Base-by-base conservation (phyloP, 2,329 filamentous ascomycete genomes). In the Trichophyton mentagrophytes region DNA sequence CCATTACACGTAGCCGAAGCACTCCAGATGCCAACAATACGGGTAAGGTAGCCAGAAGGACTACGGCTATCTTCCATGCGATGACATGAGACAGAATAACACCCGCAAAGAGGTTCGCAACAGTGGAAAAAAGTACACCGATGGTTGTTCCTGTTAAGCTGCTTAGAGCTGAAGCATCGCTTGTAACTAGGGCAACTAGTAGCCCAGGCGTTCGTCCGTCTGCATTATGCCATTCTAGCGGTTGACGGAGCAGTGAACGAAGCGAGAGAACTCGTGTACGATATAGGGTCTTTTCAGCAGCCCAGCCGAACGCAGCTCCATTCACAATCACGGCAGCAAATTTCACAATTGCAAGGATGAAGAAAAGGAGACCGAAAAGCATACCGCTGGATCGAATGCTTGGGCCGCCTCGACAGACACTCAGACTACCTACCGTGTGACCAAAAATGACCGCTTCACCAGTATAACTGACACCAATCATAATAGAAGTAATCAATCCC, bases 11-110 rank as follows among this genome's bases (percentile, higher is more conserved):
- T n/a, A 88, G 75, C 63, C 85, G 80, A 78, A 88, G 81, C 64
- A 86, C 80, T 0, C 85, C 85, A 0, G 84, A 78, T 1, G 81
- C 82, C 0, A 89, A 74, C 7, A 88, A 78, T 2, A 88, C 71
- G 0, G 86, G 86, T 0, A 88, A 80, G 2, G 81, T 79, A 1
- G 84, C 79, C 8, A 89, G 77, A 57, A 84, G 83, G 1, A 88
- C 85, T 7, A 89, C 73, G 0, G 85, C 85, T 62, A 89, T 87
- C 67, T 82, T 85, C 86, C 86, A 89, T 3, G 83, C 83, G 30
- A 88, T 74, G 55, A 87, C 80, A 63, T 86, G 84, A 0, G 85
- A 82, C 3, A 88, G 70, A 42, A 85, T 79, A 62, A 87, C 82
- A 3, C 83, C 84, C 1, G 79, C 80, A 8, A 87, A 61, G 38